A percentile compares a stretch with the other conserved stretches of the same genome.
These are phyloP conservation scores for Rhizopogon sp. DNA, from an alignment of 768 basidiomycete species.

Conservation along the genomic window DNA sequence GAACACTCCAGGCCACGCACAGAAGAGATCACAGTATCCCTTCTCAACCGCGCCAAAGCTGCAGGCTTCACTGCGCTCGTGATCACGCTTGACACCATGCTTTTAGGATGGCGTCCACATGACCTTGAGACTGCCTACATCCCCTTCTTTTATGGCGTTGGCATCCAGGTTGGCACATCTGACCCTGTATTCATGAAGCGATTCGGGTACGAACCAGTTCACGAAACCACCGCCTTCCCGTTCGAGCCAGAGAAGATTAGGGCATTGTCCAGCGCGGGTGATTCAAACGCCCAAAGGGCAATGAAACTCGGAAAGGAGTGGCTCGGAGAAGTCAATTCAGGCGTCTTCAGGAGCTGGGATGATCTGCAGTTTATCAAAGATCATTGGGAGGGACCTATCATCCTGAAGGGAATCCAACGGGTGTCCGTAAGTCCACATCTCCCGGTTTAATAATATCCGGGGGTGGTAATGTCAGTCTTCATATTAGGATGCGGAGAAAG, in stretches of 20 bases:
- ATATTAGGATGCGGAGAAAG: conserved; percentile 44
- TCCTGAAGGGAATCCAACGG: conserved; percentile 75
- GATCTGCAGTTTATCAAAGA: conserved; percentile 62
- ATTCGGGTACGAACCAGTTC: conserved; percentile 38
- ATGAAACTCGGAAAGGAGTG: conserved; percentile 54
- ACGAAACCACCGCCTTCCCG: conserved; percentile 46
- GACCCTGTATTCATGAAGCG: conserved; percentile 78
- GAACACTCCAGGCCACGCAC: conserved; percentile 47
- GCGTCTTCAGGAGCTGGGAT: conserved; percentile 63
- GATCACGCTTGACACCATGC: conserved; percentile 75
- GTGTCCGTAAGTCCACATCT: conserved; percentile 41
- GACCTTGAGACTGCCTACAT: conserved; percentile 62
- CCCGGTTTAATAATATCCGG: neutral
- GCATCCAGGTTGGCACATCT: conserved; percentile 60
- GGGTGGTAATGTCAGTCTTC: neutral
- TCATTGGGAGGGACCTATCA: conserved; percentile 73
- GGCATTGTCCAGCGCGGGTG: conserved; percentile 38
- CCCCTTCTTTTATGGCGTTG: conserved; percentile 63
- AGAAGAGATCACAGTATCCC: conserved; percentile 55
- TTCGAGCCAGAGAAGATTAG: conserved; percentile 44
- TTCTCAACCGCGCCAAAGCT: conserved; percentile 61
- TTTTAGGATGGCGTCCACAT: conserved; percentile 72
- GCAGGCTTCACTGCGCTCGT: conserved; percentile 67
- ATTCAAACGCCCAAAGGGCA: conserved; percentile 35
- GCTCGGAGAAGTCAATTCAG: conserved; percentile 59